These are phyloP conservation scores for Globisporangium ultimum DNA, from an alignment of 352 stramenopile species.

Conservation along the genomic window DNA sequence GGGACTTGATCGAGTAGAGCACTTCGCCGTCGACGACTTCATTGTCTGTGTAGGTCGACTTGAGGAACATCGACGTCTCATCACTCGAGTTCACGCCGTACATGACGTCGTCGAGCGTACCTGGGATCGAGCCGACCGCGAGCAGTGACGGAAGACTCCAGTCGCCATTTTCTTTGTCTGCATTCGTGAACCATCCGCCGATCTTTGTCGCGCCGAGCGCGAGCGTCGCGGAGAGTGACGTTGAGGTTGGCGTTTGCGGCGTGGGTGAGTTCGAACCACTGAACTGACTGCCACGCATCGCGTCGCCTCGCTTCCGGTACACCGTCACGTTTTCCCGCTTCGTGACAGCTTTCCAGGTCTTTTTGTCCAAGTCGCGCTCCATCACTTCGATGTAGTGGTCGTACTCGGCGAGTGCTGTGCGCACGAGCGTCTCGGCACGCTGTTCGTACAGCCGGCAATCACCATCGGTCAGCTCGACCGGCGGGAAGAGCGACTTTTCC, in stretches of 20 bases:
- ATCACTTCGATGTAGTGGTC: conserved; percentile 18
- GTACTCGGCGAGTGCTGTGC: conserved; percentile 28
- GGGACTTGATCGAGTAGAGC: conserved; percentile 37
- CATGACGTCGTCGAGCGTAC: conserved; percentile 57
- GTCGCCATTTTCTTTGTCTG: conserved; percentile 15
- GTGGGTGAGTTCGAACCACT: background rate
- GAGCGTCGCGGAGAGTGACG: conserved; percentile 9
- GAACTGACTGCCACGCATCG: no score
- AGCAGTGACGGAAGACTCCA: conserved; percentile 34
- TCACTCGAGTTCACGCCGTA: conserved; percentile 49
- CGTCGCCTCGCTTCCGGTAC: conserved; percentile 6
- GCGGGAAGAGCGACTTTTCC: conserved; percentile 18
- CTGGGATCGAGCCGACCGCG: conserved; percentile 35
- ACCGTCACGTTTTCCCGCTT: conserved; percentile 23
- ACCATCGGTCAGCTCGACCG: conserved; percentile 21
- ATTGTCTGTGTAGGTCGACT: conserved; percentile 44
- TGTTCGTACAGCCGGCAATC: conserved; percentile 29
- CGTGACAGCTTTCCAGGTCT: conserved; percentile 27
- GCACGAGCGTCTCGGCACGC: conserved; percentile 24
- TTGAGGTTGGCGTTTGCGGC: background rate
- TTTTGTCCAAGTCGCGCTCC: conserved; percentile 19
- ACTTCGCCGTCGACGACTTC: conserved; percentile 48
- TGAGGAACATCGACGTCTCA: conserved; percentile 45
- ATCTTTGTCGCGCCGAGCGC: conserved; percentile 10
- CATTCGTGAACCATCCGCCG: conserved; percentile 7